phyloP scores from a whole-genome alignment of 306 rosid species.

The Fragaria iinumae region DNA sequence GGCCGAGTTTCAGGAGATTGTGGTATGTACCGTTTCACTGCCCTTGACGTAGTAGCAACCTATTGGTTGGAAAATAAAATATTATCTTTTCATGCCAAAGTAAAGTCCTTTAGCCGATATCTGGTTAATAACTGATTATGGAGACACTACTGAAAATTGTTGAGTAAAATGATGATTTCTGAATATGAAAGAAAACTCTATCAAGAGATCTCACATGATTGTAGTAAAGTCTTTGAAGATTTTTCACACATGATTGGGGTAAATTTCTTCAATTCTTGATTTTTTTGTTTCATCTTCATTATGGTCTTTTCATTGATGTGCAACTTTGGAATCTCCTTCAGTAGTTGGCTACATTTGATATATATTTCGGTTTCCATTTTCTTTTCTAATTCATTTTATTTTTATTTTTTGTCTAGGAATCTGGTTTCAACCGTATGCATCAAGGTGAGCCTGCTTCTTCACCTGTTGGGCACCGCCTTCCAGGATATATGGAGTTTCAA shows the following conservation, averaged over 20 bases:
- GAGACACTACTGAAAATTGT: neutral
- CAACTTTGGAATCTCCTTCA: neutral
- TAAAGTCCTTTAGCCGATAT: neutral
- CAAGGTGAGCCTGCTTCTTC: constrained; percentile 54
- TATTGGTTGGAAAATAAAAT: constrained; percentile 4
- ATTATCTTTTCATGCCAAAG: neutral
- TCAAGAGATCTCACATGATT: neutral
- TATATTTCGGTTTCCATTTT: neutral
- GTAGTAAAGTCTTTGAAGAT: neutral
- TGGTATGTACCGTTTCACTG: constrained; percentile 42
- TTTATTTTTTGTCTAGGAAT: constrained; percentile 40
- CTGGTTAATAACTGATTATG: neutral
- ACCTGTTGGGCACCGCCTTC: constrained; percentile 65
- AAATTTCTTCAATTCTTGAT: neutral
- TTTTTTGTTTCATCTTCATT: neutral
- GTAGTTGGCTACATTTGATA: neutral
- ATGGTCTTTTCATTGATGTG: neutral
- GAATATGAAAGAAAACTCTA: neutral
- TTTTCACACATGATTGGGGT: neutral
- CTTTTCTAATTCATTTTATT: neutral
- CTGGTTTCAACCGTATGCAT: constrained; percentile 54
- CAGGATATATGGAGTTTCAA: constrained; percentile 68
- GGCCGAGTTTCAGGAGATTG: constrained; percentile 84
- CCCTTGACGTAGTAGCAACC: neutral
- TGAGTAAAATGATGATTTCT: neutral